Percentiles rank a stretch among this genome's conserved stretches.
phyloP scores from a whole-genome alignment of 2,329 filamentous ascomycete species.

The Ceratocystis cacaofunesta region DNA sequence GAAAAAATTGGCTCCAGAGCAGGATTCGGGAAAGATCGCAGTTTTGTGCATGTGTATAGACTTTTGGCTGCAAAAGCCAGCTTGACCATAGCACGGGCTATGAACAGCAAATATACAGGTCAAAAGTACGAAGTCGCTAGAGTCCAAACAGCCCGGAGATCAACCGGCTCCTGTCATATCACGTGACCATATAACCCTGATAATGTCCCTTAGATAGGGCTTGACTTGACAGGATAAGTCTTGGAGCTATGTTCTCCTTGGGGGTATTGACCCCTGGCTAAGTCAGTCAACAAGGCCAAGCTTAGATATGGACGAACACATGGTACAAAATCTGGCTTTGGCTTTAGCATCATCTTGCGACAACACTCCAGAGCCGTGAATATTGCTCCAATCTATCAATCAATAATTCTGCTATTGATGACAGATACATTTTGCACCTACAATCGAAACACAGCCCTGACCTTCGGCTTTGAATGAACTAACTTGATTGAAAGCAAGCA shows the following conservation, averaged over 20 bases:
- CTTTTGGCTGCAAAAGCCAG: background rate
- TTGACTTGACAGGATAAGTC: background rate
- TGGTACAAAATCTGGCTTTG: background rate
- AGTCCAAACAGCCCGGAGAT: background rate
- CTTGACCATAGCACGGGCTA: background rate
- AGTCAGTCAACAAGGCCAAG: background rate
- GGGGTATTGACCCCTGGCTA: background rate
- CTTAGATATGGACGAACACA: background rate
- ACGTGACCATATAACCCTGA: slow-evolving; percentile 10
- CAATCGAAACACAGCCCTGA: background rate
- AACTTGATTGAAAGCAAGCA: too few species aligned
- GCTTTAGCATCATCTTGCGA: background rate
- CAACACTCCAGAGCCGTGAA: background rate
- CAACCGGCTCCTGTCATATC: background rate
- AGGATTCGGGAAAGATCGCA: slow-evolving; percentile 34
- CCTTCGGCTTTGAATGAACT: too few species aligned
- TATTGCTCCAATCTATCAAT: background rate
- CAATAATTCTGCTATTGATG: background rate
- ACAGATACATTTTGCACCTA: background rate
- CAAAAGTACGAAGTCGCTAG: slow-evolving; percentile 2
- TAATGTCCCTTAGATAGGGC: background rate
- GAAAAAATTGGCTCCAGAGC: slow-evolving; percentile 27
- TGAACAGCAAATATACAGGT: background rate
- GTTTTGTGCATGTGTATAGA: slow-evolving; percentile 25
- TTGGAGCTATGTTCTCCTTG: background rate